A percentile compares a stretch with the other conserved stretches of the same genome.
phyloP scores from a whole-genome alignment of 2,329 filamentous ascomycete species.

The Massarina eburnea region DNA sequence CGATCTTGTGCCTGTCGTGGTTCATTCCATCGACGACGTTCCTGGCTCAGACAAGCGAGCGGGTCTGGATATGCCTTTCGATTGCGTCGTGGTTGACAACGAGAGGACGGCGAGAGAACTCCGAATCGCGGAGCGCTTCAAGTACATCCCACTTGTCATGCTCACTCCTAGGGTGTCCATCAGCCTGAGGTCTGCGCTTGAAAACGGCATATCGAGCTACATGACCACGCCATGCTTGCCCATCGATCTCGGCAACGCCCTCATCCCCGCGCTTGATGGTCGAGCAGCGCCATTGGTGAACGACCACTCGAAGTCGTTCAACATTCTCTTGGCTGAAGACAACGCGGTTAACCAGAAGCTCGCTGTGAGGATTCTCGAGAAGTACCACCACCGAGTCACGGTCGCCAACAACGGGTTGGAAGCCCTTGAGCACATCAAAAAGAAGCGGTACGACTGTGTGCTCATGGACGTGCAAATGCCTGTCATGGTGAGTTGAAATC shows the following conservation, averaged over 20 bases:
- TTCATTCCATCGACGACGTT: slow-evolving; percentile 73
- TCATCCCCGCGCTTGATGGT: slow-evolving; percentile 93
- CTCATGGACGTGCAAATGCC: slow-evolving; percentile 99
- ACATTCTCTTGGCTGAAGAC: slow-evolving; percentile 93
- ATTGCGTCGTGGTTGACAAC: slow-evolving; percentile 94
- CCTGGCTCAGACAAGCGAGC: slow-evolving; percentile 52
- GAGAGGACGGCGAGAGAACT: slow-evolving; percentile 86
- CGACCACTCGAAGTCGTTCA: slow-evolving; percentile 92
- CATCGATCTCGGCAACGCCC: slow-evolving; percentile 92
- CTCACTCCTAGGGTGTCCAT: slow-evolving; percentile 87
- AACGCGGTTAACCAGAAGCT: slow-evolving; percentile 96
- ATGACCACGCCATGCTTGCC: slow-evolving; percentile 96
- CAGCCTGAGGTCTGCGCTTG: slow-evolving; percentile 87
- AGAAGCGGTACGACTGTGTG: slow-evolving; percentile 91
- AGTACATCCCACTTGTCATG: slow-evolving; percentile 94
- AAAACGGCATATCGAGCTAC: slow-evolving; percentile 96
- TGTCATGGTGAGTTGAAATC: slow-evolving; percentile 73
- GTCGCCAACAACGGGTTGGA: slow-evolving; percentile 95
- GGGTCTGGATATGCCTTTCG: slow-evolving; percentile 65
- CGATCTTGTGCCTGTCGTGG: slow-evolving; percentile 78
- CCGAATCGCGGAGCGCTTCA: slow-evolving; percentile 89
- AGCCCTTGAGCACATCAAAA: slow-evolving; percentile 88
- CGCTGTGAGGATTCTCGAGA: slow-evolving; percentile 94
- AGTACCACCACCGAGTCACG: slow-evolving; percentile 89
- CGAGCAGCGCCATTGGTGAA: slow-evolving; percentile 87